A percentile compares a stretch with the other conserved stretches of the same genome.
Conservation (phyloP, 2,329 filamentous ascomycete genomes). For the Lecanoromycetidae sp. region DNA sequence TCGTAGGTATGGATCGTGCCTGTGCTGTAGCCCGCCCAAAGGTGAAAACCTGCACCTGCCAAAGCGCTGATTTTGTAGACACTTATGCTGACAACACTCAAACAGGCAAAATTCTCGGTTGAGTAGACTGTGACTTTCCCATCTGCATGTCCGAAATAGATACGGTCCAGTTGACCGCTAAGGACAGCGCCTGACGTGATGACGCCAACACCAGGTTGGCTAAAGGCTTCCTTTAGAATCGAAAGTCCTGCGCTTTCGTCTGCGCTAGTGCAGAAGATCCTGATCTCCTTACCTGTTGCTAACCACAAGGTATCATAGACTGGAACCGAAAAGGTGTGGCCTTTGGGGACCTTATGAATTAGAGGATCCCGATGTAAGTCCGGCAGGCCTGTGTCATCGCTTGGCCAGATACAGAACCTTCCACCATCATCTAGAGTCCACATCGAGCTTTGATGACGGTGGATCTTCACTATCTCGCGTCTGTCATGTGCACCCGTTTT, state of each 20-base stretch:
- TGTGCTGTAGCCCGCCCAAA: conserved; percentile 93
- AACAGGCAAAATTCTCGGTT: conserved; percentile 58
- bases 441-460: conserved; percentile 74
- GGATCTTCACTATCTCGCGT: conserved; percentile 70
- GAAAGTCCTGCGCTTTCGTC: conserved; percentile 61
- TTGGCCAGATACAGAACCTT: conserved; percentile 74
- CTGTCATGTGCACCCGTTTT: conserved; percentile 64
- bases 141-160: conserved; percentile 85
- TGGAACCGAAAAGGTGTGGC: conserved; percentile 78
- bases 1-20: conserved; percentile 93
- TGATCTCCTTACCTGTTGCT: conserved; percentile 73
- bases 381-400: conserved; percentile 62
- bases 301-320: conserved; percentile 81
- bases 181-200: conserved; percentile 73
- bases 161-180: conserved; percentile 59
- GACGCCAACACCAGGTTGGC: conserved; percentile 64
- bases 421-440: conserved; percentile 92
- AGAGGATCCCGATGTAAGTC: conserved; percentile 63
- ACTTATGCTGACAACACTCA: conserved; percentile 75
- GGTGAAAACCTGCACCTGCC: conserved; percentile 62
- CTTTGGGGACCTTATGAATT: conserved; percentile 64
- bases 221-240: conserved; percentile 57
- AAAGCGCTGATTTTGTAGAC: conserved; percentile 91
- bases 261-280: conserved; percentile 64
- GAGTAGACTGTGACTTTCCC: conserved; percentile 94